Percentiles rank a stretch among this genome's conserved stretches.
Conservation (phyloP, 176 grass and related monocot genomes). For the Bothriochloa decipiens region DNA sequence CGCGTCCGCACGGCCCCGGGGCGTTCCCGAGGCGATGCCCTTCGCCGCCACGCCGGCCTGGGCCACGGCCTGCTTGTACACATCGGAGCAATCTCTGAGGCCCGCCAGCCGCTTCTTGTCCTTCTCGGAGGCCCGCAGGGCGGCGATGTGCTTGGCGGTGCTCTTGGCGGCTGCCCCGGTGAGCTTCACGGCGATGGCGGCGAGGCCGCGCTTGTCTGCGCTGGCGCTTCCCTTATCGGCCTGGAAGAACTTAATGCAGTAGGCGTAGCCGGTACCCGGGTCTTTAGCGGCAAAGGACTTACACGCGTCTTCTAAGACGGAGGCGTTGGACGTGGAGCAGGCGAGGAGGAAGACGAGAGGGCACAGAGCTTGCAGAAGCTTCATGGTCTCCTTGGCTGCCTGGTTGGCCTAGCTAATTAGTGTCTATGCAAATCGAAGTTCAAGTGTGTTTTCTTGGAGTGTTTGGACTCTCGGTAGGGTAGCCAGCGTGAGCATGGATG, state of each 20-base stretch:
- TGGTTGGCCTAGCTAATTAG: no score
- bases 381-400: slow-evolving; percentile 4
- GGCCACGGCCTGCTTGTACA: slow-evolving; percentile 47
- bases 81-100: slow-evolving; percentile 37
- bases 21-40: not conserved
- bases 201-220: slow-evolving; percentile 52
- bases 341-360: slow-evolving; percentile 32
- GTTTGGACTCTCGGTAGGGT: not conserved
- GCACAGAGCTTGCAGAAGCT: slow-evolving; percentile 1
- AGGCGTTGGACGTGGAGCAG: slow-evolving; percentile 15
- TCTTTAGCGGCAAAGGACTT: slow-evolving; percentile 36
- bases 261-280: slow-evolving; percentile 39
- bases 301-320: slow-evolving; percentile 58
- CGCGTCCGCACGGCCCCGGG: not conserved
- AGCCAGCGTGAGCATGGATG: no score
- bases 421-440: not conserved
- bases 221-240: slow-evolving; percentile 25
- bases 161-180: not conserved
- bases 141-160: slow-evolving; percentile 27
- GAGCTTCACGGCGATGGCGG: slow-evolving; percentile 42
- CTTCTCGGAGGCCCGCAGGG: slow-evolving; percentile 39
- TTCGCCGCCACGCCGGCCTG: slow-evolving; percentile 29
- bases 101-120: slow-evolving; percentile 25
- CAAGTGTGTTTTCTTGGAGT: not conserved
- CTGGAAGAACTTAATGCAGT: slow-evolving; percentile 61